Base-by-base conservation (phyloP, 495 filamentous ascomycete genomes). In the Aspergillus ostianus region DNA sequence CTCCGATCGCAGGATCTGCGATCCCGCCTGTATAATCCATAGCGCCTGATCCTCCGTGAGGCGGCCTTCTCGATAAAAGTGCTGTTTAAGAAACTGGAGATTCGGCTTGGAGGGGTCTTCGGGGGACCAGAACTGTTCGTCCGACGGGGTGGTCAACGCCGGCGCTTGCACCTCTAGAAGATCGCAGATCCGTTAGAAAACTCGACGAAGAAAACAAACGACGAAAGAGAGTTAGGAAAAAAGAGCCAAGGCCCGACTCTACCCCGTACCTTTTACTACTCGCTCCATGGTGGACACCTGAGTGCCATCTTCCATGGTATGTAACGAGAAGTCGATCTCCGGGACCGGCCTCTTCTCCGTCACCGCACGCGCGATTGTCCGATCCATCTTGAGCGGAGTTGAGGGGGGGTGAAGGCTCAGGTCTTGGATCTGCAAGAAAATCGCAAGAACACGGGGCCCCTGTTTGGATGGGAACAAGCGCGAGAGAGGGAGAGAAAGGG, bases 281-380 rank as follows among this genome's bases (percentile, higher is more conserved):
- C 94, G 84, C 72, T 98, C 94, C 74, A 88, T 75, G 53, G 94
- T 98, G 80, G 87, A 98, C 70, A 98, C 94, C 75, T 96, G 88
- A 26, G 84, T 85, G 65, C 90, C 91, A 83, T 98, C 94, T 76
- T 98, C 94, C 93, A 98, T 96, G 48, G 88, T 92, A 74, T 98
- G 94, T 66, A 98, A 84, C 51, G 92, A 92, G 73, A 98, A 98
- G 77, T 98, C 94, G 70, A 98, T 97, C 81, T 98, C 94, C 32
- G 94, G 94, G 50, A 92, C 84, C 51, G 93, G 91, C 76, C 87
- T 91, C 85, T 97, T 98, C 62, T 98, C 83, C 68, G 83, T 85
- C 71, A 98, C 87, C 54, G 93, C 94, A 68, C 89, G 90, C 60
- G 78, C 80, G 41, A 83, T 69, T 57, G 65, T 69, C 47, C 67